phyloP scores from a whole-genome alignment of 768 basidiomycete genomes.

The Trametes cingulata region DNA sequence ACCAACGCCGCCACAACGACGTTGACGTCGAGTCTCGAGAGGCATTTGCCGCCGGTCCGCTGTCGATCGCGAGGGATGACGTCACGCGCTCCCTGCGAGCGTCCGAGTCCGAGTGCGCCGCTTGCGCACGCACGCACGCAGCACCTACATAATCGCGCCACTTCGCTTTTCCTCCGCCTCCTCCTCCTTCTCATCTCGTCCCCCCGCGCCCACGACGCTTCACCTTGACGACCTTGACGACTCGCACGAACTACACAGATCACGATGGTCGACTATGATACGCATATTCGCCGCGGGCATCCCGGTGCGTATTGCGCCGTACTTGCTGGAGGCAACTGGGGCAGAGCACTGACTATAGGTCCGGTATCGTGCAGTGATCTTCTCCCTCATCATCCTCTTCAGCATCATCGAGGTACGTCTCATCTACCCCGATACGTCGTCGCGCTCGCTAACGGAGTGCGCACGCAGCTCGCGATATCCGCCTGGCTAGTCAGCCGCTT shows the following conservation, averaged over 20 bases:
- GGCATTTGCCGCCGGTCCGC: no score
- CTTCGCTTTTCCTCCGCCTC: neutral
- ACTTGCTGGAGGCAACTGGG: neutral
- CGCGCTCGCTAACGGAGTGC: neutral
- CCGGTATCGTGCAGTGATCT: constrained; percentile 40
- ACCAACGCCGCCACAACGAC: no score
- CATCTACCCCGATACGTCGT: neutral
- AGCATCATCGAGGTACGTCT: constrained; percentile 61
- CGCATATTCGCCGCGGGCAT: constrained; percentile 25
- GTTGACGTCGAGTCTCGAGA: no score
- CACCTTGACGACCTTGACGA: constrained; percentile 19
- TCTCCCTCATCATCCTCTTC: constrained; percentile 58
- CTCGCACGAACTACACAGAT: neutral
- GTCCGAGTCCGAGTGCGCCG: no score
- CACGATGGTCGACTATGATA: constrained; percentile 22
- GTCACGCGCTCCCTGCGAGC: no score
- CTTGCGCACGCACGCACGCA: no score
- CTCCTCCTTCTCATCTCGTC: neutral
- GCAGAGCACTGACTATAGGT: neutral
- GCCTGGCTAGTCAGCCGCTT: constrained; percentile 71
- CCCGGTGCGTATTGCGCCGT: constrained; percentile 15
- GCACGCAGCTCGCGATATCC: constrained; percentile 59
- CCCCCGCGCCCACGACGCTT: neutral
- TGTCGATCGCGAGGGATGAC: no score
- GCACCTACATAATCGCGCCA: neutral